A percentile compares a stretch with the other conserved stretches of the same genome.
phyloP scores from a whole-genome alignment of 495 filamentous ascomycete genomes.

The Staphylotrichum tortipilum region DNA sequence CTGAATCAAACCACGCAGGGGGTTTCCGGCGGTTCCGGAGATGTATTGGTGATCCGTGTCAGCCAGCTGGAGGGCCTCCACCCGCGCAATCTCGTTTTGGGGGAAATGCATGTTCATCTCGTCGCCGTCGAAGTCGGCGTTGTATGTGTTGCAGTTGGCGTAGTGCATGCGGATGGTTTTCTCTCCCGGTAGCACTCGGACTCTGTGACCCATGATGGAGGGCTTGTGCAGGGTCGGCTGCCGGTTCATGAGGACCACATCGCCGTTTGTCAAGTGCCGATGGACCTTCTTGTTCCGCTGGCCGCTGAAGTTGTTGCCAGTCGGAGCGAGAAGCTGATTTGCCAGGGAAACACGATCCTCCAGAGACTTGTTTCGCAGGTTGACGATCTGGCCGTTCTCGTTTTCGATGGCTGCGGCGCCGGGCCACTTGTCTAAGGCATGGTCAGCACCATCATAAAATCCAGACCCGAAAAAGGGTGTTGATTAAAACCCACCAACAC shows the following conservation, averaged over 20 bases:
- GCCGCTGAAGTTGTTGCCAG: slow-evolving; percentile 62
- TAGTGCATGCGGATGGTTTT: slow-evolving; percentile 99
- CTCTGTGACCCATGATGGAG: slow-evolving; percentile 98
- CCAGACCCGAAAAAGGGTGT: slow-evolving; percentile 18
- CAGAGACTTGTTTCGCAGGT: slow-evolving; percentile 70
- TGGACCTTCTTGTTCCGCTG: slow-evolving; percentile 93
- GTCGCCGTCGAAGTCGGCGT: slow-evolving; percentile 99
- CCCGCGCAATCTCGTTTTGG: slow-evolving; percentile 87
- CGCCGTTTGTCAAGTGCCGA: slow-evolving; percentile 89
- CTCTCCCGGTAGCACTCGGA: slow-evolving; percentile 83
- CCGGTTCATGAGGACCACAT: slow-evolving; percentile 97
- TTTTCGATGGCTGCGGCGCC: slow-evolving; percentile 92
- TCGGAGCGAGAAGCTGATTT: slow-evolving; percentile 87
- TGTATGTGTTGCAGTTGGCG: slow-evolving; percentile 99
- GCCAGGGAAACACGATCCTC: slow-evolving; percentile 81
- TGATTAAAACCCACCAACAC: slow-evolving; percentile 80
- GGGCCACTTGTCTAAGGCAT: slow-evolving; percentile 69
- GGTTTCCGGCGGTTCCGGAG: slow-evolving; percentile 86
- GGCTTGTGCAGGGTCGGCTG: slow-evolving; percentile 99
- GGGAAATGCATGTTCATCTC: slow-evolving; percentile 99
- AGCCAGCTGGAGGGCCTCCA: slow-evolving; percentile 84
- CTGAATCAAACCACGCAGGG: slow-evolving; percentile 92
- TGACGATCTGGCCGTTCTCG: slow-evolving; percentile 86
- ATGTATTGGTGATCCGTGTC: slow-evolving; percentile 98
- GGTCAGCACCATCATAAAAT: background rate